Evolutionary conservation across 2,329 filamentous ascomycete species (phyloP).

Genomic region (Apiospora arundinis): DNA sequence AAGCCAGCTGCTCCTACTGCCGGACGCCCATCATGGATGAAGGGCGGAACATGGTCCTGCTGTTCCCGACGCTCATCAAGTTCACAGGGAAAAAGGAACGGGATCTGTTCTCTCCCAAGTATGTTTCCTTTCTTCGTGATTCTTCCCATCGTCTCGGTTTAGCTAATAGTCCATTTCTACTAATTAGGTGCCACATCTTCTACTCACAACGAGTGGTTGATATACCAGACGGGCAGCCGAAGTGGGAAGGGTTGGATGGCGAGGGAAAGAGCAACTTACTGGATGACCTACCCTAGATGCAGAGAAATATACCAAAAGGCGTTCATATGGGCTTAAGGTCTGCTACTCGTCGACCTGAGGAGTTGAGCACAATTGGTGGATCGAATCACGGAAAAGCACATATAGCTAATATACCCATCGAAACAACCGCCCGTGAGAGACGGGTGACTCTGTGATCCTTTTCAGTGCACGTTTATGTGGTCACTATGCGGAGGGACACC

Average conservation of each 20-base stretch:
- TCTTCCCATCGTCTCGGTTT: no score
- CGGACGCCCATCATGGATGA: slow-evolving; percentile 87
- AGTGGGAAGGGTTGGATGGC: slow-evolving; percentile 73
- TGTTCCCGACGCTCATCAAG: slow-evolving; percentile 78
- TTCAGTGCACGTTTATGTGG: no score
- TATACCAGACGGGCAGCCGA: slow-evolving; percentile 77
- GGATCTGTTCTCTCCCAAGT: slow-evolving; percentile 69
- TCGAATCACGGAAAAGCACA: no score
- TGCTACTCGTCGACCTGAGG: no score
- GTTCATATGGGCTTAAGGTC: no score
- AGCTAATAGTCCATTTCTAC: background rate
- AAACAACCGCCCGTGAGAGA: no score
- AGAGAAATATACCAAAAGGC: background rate
- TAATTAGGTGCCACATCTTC: slow-evolving; percentile 72
- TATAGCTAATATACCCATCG: no score
- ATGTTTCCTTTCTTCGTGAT: slow-evolving; percentile 32
- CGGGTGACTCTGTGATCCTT: no score
- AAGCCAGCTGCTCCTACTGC: slow-evolving; percentile 79
- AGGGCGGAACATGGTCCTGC: slow-evolving; percentile 80
- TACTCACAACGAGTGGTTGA: slow-evolving; percentile 78
- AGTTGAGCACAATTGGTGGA: no score
- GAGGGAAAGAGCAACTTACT: slow-evolving; percentile 38
- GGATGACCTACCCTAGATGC: slow-evolving; percentile 28
- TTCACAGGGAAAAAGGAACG: slow-evolving; percentile 61
- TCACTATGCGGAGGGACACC: no score